Conservation (phyloP, 2,329 filamentous ascomycete genomes). For the Bretziella fagacearum region DNA sequence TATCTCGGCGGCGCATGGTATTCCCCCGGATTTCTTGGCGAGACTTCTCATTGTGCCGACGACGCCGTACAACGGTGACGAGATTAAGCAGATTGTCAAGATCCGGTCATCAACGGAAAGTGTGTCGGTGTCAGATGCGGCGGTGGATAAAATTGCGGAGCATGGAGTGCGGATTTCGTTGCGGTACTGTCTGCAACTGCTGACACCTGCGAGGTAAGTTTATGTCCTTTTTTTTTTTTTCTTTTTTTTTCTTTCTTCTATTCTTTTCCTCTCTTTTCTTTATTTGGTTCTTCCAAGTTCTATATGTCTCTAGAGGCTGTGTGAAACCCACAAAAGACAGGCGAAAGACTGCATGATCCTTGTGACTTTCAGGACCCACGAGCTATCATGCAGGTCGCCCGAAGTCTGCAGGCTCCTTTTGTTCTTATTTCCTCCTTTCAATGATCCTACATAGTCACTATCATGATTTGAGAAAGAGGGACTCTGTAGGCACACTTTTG, state of each 20-base stretch:
- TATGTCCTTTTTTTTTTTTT: not conserved
- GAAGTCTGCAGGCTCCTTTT: no score
- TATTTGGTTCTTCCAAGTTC: no score
- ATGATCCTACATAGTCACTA: no score
- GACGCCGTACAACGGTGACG: conserved; percentile 67
- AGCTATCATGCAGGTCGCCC: no score
- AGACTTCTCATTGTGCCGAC: conserved; percentile 94
- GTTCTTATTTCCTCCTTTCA: no score
- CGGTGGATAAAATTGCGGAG: conserved; percentile 71
- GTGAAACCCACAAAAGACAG: no score
- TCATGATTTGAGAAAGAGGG: no score
- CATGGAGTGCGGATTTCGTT: conserved; percentile 80
- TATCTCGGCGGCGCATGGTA: conserved; percentile 74
- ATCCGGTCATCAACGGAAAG: conserved; percentile 70
- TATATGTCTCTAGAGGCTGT: no score
- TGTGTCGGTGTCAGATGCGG: conserved; percentile 61
- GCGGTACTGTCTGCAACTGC: conserved; percentile 80
- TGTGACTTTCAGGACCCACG: no score
- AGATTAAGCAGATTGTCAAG: conserved; percentile 84
- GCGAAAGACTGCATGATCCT: no score
- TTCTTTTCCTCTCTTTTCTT: conserved; percentile 1
- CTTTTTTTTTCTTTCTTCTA: conserved; percentile 9
- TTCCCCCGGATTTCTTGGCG: conserved; percentile 83
- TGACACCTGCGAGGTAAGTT: conserved; percentile 61
- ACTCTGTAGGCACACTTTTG: no score